phyloP scores from a whole-genome alignment of 768 basidiomycete genomes.

The Pisolithus orientalis region DNA sequence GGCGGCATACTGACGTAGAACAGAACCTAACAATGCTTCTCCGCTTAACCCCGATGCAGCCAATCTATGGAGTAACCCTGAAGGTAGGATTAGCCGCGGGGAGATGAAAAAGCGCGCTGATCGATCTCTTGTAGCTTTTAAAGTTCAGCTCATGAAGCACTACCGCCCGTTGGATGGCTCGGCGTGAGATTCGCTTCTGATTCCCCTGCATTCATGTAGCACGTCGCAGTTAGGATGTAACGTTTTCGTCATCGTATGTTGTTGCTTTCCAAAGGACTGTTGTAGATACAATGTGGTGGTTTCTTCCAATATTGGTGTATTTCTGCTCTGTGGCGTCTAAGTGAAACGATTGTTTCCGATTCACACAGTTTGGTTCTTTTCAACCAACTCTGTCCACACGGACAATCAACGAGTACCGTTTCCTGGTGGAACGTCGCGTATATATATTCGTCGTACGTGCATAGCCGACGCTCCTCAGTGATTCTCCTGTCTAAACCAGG shows the following conservation, averaged over 20 bases:
- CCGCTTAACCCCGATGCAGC: conserved; percentile 87
- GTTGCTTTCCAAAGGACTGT: neutral
- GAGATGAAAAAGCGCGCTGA: neutral
- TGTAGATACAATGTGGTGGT: too few relatives aligned
- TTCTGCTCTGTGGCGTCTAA: neutral
- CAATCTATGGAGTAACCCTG: conserved; percentile 67
- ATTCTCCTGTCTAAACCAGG: neutral
- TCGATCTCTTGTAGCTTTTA: conserved; percentile 48
- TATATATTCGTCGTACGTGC: neutral
- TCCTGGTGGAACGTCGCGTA: neutral
- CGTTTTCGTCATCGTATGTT: neutral
- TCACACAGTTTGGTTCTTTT: too few relatives aligned
- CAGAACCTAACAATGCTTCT: conserved; percentile 91
- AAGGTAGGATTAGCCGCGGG: conserved; percentile 36
- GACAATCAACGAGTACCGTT: neutral
- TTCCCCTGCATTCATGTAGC: neutral
- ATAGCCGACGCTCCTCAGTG: neutral
- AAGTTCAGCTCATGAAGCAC: conserved; percentile 61
- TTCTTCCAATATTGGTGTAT: neutral
- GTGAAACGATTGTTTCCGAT: too few relatives aligned
- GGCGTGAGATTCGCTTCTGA: conserved; percentile 18
- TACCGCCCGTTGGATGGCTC: conserved; percentile 51
- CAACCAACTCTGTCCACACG: neutral
- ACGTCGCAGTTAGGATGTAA: neutral
- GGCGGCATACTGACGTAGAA: neutral